phyloP scores from a whole-genome alignment of 371 early-diverging fungal species.

The Haplosporangium sp. region DNA sequence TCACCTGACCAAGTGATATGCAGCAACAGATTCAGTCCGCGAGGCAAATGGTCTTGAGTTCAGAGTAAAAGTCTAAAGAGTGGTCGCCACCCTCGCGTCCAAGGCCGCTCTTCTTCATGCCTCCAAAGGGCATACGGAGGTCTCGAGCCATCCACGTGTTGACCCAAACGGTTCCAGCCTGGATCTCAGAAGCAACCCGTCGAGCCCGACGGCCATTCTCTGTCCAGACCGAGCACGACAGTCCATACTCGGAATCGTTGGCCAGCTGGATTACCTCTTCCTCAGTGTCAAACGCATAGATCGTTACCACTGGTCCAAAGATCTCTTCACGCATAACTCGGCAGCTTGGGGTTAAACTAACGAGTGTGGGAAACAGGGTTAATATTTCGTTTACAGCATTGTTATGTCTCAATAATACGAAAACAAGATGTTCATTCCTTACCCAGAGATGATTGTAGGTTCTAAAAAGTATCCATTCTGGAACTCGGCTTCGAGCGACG shows the following conservation, averaged over 20 bases:
- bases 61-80: slow-evolving; percentile 68
- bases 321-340: slow-evolving; percentile 84
- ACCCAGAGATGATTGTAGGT: slow-evolving; percentile 76
- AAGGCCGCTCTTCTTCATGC: slow-evolving; percentile 60
- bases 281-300: slow-evolving; percentile 77
- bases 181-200: slow-evolving; percentile 65
- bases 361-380: neutral
- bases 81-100: slow-evolving; percentile 70
- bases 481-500: slow-evolving; percentile 15
- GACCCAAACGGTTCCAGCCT: slow-evolving; percentile 77
- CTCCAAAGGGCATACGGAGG: slow-evolving; percentile 79
- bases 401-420: no score
- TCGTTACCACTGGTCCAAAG: slow-evolving; percentile 86
- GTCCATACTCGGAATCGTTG: slow-evolving; percentile 82
- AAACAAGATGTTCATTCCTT: slow-evolving; percentile 5
- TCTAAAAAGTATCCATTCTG: slow-evolving; percentile 72
- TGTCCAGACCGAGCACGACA: slow-evolving; percentile 84
- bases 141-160: slow-evolving; percentile 82
- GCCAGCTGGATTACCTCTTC: slow-evolving; percentile 76
- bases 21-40: slow-evolving; percentile 33
- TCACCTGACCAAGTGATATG: neutral
- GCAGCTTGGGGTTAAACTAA: slow-evolving; percentile 61
- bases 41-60: slow-evolving; percentile 65
- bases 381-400: neutral
- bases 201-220: slow-evolving; percentile 69